Evolutionary conservation across 2,329 filamentous ascomycete species (phyloP).

Genomic region (Aspergillus hortae): DNA sequence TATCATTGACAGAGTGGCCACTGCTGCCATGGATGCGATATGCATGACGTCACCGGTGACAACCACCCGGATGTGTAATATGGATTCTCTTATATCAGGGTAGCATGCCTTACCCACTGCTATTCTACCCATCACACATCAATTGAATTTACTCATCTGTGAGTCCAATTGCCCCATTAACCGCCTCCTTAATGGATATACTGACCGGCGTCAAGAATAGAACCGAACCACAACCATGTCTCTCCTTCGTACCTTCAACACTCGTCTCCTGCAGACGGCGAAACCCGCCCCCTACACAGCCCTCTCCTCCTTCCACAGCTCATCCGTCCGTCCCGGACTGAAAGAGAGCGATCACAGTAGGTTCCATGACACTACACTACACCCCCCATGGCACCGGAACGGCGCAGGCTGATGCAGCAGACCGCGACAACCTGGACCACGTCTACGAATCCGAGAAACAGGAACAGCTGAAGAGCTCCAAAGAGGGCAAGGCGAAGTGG

Average conservation of each 20-base stretch:
- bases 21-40: slow-evolving; percentile 1
- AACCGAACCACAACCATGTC: slow-evolving; percentile 27
- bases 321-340: slow-evolving; percentile 21
- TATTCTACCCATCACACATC: too few relatives aligned
- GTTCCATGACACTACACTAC: neutral
- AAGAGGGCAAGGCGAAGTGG: slow-evolving; percentile 68
- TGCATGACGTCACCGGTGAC: slow-evolving; percentile 11
- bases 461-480: slow-evolving; percentile 50
- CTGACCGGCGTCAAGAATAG: neutral
- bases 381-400: too few relatives aligned
- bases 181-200: neutral
- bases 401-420: slow-evolving; percentile 18
- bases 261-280: slow-evolving; percentile 17
- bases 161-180: too few relatives aligned
- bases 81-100: too few relatives aligned
- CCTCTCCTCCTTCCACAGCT: slow-evolving; percentile 27
- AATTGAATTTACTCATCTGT: too few relatives aligned
- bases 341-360: slow-evolving; percentile 36
- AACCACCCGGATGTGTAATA: too few relatives aligned
- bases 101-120: too few relatives aligned
- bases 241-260: slow-evolving; percentile 24
- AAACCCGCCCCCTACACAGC: slow-evolving; percentile 15
- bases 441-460: slow-evolving; percentile 58
- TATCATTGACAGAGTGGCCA: neutral
- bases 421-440: slow-evolving; percentile 41